These are phyloP conservation scores for Leucocoprinus leucothites DNA, from an alignment of 768 basidiomycete genomes.

Conservation along the genomic window DNA sequence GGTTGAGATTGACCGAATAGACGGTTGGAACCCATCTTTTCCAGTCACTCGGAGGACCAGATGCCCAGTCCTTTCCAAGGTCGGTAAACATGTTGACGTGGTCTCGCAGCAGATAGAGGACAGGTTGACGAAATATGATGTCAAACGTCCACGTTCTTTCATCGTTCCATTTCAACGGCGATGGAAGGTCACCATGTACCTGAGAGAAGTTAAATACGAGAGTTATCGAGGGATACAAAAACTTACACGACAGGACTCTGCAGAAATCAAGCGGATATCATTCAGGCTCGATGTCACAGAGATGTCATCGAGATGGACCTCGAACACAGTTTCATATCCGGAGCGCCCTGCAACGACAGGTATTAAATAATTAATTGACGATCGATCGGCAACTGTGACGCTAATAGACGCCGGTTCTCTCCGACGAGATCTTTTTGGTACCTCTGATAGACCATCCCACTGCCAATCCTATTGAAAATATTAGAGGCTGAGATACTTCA, in stretches of 20 bases:
- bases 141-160: constrained; percentile 77
- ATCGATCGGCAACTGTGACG: constrained; percentile 71
- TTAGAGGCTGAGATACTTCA: not conserved
- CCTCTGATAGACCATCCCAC: constrained; percentile 66
- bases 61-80: constrained; percentile 88
- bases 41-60: constrained; percentile 78
- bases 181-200: constrained; percentile 73
- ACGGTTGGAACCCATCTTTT: constrained; percentile 80
- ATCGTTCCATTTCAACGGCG: constrained; percentile 80
- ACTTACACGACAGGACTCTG: constrained; percentile 76
- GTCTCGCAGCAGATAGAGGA: constrained; percentile 80
- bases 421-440: constrained; percentile 47
- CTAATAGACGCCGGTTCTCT: constrained; percentile 73
- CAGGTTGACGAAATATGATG: constrained; percentile 68
- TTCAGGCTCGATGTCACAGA: constrained; percentile 83
- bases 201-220: constrained; percentile 23
- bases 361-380: constrained; percentile 81
- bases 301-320: constrained; percentile 81
- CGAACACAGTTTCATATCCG: constrained; percentile 79
- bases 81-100: constrained; percentile 95
- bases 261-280: constrained; percentile 72
- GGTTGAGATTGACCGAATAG: constrained; percentile 66
- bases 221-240: not conserved
- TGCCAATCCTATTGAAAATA: constrained; percentile 72
- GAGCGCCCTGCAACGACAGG: constrained; percentile 71